phyloP scores from a whole-genome alignment of 1,284 basidiomycete species.

The Heterobasidion occidentale region DNA sequence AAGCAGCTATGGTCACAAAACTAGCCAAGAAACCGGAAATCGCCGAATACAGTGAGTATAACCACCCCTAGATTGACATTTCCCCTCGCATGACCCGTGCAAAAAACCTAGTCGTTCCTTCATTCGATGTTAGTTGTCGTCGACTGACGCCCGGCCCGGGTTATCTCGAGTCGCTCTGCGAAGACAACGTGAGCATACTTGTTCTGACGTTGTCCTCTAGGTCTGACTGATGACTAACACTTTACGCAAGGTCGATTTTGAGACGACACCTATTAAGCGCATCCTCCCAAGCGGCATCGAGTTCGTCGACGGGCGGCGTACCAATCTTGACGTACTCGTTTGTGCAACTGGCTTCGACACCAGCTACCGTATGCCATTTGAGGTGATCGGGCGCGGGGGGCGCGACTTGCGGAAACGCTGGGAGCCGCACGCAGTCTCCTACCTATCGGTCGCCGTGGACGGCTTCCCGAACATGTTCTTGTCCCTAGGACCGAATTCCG shows the following conservation, averaged over 20 bases:
- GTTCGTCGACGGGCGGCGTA: slow-evolving; percentile 36
- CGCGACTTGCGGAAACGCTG: slow-evolving; percentile 36
- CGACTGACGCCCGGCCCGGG: slow-evolving; percentile 56
- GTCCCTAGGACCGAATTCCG: slow-evolving; percentile 42
- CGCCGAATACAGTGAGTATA: slow-evolving; percentile 38
- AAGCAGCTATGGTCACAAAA: slow-evolving; percentile 39
- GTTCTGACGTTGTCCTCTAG: neutral
- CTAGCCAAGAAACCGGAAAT: slow-evolving; percentile 53
- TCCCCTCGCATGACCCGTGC: no score
- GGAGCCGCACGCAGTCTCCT: slow-evolving; percentile 38
- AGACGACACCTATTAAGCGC: slow-evolving; percentile 34
- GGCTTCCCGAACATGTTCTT: slow-evolving; percentile 53
- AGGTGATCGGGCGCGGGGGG: slow-evolving; percentile 38
- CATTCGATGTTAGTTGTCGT: slow-evolving; percentile 17
- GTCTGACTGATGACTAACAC: neutral
- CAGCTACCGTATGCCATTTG: slow-evolving; percentile 34
- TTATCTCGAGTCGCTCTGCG: slow-evolving; percentile 32
- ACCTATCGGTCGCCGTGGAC: slow-evolving; percentile 41
- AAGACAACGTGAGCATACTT: slow-evolving; percentile 41
- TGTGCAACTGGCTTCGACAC: slow-evolving; percentile 55
- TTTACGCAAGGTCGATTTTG: slow-evolving; percentile 36
- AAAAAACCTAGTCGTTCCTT: slow-evolving; percentile 4
- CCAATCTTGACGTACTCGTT: slow-evolving; percentile 46
- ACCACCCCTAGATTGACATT: no score
- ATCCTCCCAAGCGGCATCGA: slow-evolving; percentile 43